Conservation (phyloP, 768 basidiomycete genomes). For the Coprinopsis cinerea region DNA sequence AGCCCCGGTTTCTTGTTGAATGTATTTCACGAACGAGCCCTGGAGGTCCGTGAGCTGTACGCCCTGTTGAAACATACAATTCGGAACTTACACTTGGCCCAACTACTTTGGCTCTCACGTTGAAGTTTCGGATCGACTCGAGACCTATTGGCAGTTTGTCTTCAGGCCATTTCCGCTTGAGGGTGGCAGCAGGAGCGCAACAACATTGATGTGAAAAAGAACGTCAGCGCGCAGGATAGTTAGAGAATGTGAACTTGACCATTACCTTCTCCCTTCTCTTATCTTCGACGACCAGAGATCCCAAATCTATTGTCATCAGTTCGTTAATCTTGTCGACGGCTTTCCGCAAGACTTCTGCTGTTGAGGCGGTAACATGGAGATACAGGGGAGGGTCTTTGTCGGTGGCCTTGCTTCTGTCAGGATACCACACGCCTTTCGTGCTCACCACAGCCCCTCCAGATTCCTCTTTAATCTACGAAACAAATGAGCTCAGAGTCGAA, state of each 20-base stretch:
- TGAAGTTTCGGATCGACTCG: constrained; percentile 93
- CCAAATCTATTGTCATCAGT: constrained; percentile 66
- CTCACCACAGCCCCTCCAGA: constrained; percentile 90
- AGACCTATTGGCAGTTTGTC: constrained; percentile 88
- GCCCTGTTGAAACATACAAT: background rate
- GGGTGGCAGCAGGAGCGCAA: too few relatives aligned
- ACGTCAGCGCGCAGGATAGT: background rate
- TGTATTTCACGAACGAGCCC: constrained; percentile 98
- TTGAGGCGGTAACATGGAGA: constrained; percentile 82
- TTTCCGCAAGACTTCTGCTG: constrained; percentile 56
- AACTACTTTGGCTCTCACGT: constrained; percentile 95
- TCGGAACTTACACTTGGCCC: constrained; percentile 70
- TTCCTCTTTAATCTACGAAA: constrained; percentile 73
- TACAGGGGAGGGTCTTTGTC: constrained; percentile 92
- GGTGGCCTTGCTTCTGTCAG: constrained; percentile 84
- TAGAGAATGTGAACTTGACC: background rate
- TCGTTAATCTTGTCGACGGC: constrained; percentile 74
- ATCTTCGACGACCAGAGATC: constrained; percentile 74
- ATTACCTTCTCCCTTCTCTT: constrained; percentile 59
- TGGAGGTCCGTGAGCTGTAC: constrained; percentile 20
- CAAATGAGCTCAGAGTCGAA: background rate
- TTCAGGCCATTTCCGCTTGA: constrained; percentile 94
- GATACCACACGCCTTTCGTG: constrained; percentile 95
- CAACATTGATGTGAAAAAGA: too few relatives aligned
- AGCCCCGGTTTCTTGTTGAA: constrained; percentile 92